phyloP scores from a whole-genome alignment of 1,139 yeast genomes.

The Suhomyces taliae region DNA sequence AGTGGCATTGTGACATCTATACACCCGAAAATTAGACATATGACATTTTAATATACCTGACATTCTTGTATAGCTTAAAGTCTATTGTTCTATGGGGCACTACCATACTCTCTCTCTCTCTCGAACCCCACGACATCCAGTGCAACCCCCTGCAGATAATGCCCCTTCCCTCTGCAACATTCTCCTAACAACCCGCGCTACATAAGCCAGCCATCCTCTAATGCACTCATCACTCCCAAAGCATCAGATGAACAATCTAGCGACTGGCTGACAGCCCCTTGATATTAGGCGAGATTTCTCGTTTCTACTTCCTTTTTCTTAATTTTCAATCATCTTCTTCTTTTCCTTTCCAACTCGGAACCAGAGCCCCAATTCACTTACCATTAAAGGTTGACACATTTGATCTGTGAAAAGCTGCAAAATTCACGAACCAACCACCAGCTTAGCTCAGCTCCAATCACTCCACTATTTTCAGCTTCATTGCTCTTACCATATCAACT shows the following conservation, averaged over 20 bases:
- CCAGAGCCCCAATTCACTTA: neutral
- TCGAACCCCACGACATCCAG: neutral
- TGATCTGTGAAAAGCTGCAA: neutral
- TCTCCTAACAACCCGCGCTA: neutral
- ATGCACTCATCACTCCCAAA: neutral
- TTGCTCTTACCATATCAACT: too few relatives aligned
- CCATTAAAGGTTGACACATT: neutral
- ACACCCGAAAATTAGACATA: too few relatives aligned
- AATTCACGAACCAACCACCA: neutral
- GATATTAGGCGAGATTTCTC: neutral
- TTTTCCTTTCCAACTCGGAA: too few relatives aligned
- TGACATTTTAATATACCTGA: too few relatives aligned
- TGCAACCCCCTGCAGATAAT: neutral
- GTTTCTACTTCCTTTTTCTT: neutral
- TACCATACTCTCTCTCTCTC: neutral
- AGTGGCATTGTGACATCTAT: too few relatives aligned
- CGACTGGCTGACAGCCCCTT: neutral
- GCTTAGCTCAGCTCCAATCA: neutral
- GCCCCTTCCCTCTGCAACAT: neutral
- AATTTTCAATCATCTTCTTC: too few relatives aligned
- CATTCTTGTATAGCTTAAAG: too few relatives aligned
- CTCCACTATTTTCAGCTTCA: too few relatives aligned
- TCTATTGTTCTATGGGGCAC: too few relatives aligned
- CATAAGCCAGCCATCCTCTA: slow-evolving; percentile 4
- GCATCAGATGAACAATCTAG: neutral